These are phyloP conservation scores for Oldenlandia corymbosa DNA, from an alignment of 257 asterid species.

Conservation along the genomic window DNA sequence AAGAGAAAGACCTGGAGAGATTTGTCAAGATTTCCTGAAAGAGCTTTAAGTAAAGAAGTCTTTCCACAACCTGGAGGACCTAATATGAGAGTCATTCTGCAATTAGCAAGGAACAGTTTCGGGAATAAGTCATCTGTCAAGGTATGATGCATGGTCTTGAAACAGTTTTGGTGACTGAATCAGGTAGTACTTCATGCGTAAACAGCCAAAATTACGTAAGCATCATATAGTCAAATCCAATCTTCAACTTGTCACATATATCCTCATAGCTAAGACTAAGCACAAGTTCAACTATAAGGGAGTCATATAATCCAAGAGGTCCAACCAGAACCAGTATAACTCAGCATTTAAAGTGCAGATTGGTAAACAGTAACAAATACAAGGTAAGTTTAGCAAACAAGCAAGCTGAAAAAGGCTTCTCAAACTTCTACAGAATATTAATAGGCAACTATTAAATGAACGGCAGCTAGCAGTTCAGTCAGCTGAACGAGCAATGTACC, in stretches of 20 bases:
- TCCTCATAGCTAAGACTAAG: too few relatives aligned
- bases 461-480: background rate
- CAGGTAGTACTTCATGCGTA: background rate
- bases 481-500: slow-evolving; percentile 11
- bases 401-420: too few relatives aligned
- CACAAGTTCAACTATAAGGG: background rate
- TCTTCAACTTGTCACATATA: too few relatives aligned
- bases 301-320: background rate
- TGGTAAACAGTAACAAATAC: too few relatives aligned
- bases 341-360: background rate
- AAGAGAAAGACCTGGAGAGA: slow-evolving; percentile 35
- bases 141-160: background rate
- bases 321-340: background rate
- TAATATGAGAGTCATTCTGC: slow-evolving; percentile 52
- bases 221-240: background rate
- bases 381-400: too few relatives aligned
- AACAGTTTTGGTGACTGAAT: background rate
- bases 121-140: background rate
- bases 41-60: slow-evolving; percentile 51
- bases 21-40: slow-evolving; percentile 50
- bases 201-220: background rate
- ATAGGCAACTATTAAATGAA: too few relatives aligned
- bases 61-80: slow-evolving; percentile 69
- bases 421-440: too few relatives aligned
- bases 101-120: background rate